Evolutionary conservation across 768 basidiomycete species (phyloP), one percentile per base, ranked within the genome.

Genomic region (Lactifluus pinguis): DNA sequence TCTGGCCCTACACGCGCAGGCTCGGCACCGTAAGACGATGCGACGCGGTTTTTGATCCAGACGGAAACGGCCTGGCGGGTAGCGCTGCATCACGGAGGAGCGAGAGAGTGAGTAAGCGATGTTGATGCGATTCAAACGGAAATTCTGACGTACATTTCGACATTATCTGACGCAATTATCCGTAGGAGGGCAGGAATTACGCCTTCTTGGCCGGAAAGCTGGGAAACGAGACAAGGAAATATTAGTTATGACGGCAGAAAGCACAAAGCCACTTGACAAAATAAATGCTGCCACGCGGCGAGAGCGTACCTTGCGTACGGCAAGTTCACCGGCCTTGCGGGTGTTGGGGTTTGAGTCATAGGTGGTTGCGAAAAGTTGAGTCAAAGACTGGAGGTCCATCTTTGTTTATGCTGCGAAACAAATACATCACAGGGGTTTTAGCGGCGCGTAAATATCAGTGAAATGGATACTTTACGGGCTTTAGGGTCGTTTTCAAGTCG

Each of bases 1-100:
- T 92, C 87, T 0, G 85, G 77, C 34, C 83, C 81, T 54, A 79
- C 71, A 34, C 58, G 59, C 38, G 69, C 63, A 50, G 72, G 65
- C 60, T 84, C 82, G 67, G 83, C 67, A 63, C 77, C 71, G 70
- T 92, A 95, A 19, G 79, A 79, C 6, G 78, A 77, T 58, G 82
- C 80, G 61, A 95, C 83, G 68, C 93, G 87, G 72, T 95, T 95
- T 75, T 95, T 95, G 68, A 95, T 78, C 81, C 87, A 95, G 21
- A 95, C 89, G 14, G 87, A 80, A 66, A 87, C 86, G 0, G 92
- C 87, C 68, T 93, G 90, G 44, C 91, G 88, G 57, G 87, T 90
- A 29, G 89, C 79, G 59, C 89, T 92, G 71, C 30, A 45, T 48
- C 30, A 45, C n/a, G 29, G 2, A 21, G 25, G 13, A 17, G 48